Evolutionary conservation across 169 alveolate genomes (phyloP).

Genomic region (Neospora caninum): DNA sequence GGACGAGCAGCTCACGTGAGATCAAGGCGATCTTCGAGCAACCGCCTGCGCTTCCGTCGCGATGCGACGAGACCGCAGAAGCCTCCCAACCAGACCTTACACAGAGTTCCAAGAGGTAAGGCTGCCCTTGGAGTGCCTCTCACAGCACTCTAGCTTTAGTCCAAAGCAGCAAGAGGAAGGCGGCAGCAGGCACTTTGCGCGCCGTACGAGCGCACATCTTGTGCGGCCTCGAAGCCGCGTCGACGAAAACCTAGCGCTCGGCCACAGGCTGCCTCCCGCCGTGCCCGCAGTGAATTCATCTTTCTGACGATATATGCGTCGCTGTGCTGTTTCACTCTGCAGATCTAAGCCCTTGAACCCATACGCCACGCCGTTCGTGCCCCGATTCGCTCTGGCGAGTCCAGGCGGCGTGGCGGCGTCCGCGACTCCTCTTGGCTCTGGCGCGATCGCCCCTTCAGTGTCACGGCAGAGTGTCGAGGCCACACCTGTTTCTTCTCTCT

Average conservation of each 20-base stretch:
- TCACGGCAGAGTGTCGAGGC: background rate
- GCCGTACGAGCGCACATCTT: no score
- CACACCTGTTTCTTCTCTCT: background rate
- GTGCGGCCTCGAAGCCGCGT: no score
- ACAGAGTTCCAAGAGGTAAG: no score
- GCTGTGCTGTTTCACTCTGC: background rate
- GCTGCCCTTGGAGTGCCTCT: no score
- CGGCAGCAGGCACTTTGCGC: no score
- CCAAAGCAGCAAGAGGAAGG: no score
- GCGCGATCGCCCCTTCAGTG: background rate
- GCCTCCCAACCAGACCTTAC: no score
- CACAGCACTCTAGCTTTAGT: no score
- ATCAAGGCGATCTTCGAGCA: no score
- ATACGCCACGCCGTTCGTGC: slow-evolving; percentile 31
- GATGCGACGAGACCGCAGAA: no score
- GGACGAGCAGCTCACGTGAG: no score
- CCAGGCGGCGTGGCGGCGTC: background rate
- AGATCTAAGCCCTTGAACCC: slow-evolving; percentile 33
- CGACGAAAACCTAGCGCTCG: background rate
- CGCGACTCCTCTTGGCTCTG: background rate
- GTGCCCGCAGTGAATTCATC: background rate
- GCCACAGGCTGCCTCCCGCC: background rate
- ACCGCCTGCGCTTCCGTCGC: no score
- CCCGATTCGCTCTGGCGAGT: slow-evolving; percentile 9
- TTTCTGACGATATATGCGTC: background rate